A percentile compares a stretch with the other conserved stretches of the same genome.
These are phyloP conservation scores for Suhomyces coccinellae DNA, from an alignment of 1,139 yeast genomes.

Conservation along the genomic window DNA sequence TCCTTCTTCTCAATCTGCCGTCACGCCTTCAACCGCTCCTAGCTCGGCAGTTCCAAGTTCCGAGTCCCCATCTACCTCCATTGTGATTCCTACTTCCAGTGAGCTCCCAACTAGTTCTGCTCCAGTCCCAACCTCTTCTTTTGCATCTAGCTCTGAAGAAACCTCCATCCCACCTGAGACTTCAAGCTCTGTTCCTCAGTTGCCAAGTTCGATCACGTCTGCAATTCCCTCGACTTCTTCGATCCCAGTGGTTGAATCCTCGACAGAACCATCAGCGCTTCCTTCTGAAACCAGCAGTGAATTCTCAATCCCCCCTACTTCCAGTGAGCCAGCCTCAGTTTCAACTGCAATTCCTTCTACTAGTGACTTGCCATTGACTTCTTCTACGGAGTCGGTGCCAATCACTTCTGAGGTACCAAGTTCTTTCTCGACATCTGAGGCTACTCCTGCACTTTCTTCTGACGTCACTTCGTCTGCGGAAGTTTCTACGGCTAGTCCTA, in stretches of 20 bases:
- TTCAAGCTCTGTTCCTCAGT: background rate
- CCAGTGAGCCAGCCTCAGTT: background rate
- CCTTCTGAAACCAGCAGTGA: background rate
- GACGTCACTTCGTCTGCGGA: background rate
- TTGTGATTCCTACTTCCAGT: constrained; percentile 3
- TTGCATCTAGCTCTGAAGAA: background rate
- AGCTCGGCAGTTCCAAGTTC: constrained; percentile 1
- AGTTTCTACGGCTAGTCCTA: background rate
- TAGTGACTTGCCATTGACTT: constrained; percentile 2
- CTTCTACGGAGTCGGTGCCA: background rate
- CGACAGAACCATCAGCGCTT: background rate
- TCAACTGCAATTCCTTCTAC: constrained; percentile 3
- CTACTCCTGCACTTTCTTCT: background rate
- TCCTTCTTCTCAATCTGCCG: background rate
- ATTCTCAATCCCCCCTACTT: constrained; percentile 1
- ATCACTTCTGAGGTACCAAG: background rate
- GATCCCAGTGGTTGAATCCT: background rate
- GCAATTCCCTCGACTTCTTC: background rate
- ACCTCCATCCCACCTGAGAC: background rate
- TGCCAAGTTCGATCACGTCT: background rate
- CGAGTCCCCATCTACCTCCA: constrained; percentile 1
- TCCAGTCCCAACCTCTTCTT: constrained; percentile 1
- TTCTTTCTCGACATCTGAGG: background rate
- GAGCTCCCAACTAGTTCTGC: background rate
- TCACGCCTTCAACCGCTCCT: constrained; percentile 6